Evolutionary conservation across 352 stramenopile genomes (phyloP), one percentile per base, ranked within the genome.

Genomic region (Albugo candida): DNA sequence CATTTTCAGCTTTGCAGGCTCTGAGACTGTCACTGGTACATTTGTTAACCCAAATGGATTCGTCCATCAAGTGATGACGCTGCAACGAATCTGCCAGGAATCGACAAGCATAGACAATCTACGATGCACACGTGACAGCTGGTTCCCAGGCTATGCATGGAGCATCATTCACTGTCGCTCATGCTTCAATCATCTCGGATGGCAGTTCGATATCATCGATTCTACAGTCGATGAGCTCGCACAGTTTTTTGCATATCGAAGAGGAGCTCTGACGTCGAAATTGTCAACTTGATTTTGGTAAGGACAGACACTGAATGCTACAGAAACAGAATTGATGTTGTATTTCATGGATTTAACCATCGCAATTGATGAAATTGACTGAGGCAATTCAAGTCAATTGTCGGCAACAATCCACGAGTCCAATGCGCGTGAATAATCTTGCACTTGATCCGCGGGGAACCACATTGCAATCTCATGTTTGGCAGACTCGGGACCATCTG

Each of bases 401-500:
- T 92, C 73, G 55, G 78, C 64, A 54, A 92, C 75, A 59, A 92
- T 87, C 78, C 78, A 92, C 43, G 67, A 65, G 63, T 92, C 78
- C 43, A 92, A 72, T 18, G 75, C 71, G 46, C 79, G 79, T 48
- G 78, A 56, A 70, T 92, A 96, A 63, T 95, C 87, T 68, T 66
- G 87, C 54, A 96, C 70, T 61, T 95, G 84, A 49, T 92, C 85
- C 12, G 72, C 64, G 21, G 61, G 82, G 64, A 97, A 96, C 84
- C 87, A 96, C 81, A 96, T 93, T 60, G 55, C 64, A 61, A 95
- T 92, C 60, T 97, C 91, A 65, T 95, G 77, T 56, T 86, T 82
- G 54, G 86, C 88, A 51, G 72, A 83, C 57, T 97, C 85, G 5
- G 83, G 80, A 48, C 70, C 81, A 58, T 96, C 89, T 64, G 73